These are phyloP conservation scores for Terana coerulea DNA, from an alignment of 768 basidiomycete genomes.

Conservation along the genomic window DNA sequence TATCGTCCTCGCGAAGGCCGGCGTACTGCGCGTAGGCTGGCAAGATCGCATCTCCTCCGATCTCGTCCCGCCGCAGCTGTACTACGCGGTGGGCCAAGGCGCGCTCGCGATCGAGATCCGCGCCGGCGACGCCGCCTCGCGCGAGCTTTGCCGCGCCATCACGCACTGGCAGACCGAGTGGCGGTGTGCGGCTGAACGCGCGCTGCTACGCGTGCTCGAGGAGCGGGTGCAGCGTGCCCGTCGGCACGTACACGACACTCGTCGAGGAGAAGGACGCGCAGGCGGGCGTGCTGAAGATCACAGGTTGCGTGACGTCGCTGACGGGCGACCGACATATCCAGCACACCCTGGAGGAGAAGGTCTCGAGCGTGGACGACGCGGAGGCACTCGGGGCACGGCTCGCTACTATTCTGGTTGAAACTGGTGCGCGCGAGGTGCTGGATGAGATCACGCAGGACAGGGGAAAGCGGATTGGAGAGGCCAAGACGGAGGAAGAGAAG, in stretches of 20 bases:
- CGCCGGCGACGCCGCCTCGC: slow-evolving; percentile 53
- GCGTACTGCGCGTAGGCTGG: slow-evolving; percentile 77
- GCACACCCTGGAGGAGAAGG: slow-evolving; percentile 48
- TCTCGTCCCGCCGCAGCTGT: slow-evolving; percentile 68
- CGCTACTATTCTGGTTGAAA: slow-evolving; percentile 58
- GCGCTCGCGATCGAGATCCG: slow-evolving; percentile 87
- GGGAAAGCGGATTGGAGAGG: slow-evolving; percentile 23
- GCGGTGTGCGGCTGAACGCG: slow-evolving; percentile 80
- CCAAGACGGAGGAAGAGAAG: slow-evolving; percentile 15
- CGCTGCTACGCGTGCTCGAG: slow-evolving; percentile 83
- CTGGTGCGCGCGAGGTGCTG: slow-evolving; percentile 78
- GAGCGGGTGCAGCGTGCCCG: slow-evolving; percentile 97
- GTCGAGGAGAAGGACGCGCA: slow-evolving; percentile 29
- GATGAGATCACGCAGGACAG: slow-evolving; percentile 75
- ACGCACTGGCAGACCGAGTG: slow-evolving; percentile 78
- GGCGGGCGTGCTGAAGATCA: slow-evolving; percentile 46
- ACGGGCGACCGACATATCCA: slow-evolving; percentile 73
- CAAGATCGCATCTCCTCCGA: slow-evolving; percentile 72
- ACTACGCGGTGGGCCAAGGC: slow-evolving; percentile 92
- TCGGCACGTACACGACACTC: slow-evolving; percentile 67
- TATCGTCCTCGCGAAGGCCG: slow-evolving; percentile 90
- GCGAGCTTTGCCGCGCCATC: slow-evolving; percentile 59
- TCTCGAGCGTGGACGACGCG: slow-evolving; percentile 55
- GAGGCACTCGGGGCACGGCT: slow-evolving; percentile 65
- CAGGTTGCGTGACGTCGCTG: slow-evolving; percentile 81